Evolutionary conservation across 2,329 filamentous ascomycete genomes (phyloP).

Genomic region (Conoideocrella luteorostrata): DNA sequence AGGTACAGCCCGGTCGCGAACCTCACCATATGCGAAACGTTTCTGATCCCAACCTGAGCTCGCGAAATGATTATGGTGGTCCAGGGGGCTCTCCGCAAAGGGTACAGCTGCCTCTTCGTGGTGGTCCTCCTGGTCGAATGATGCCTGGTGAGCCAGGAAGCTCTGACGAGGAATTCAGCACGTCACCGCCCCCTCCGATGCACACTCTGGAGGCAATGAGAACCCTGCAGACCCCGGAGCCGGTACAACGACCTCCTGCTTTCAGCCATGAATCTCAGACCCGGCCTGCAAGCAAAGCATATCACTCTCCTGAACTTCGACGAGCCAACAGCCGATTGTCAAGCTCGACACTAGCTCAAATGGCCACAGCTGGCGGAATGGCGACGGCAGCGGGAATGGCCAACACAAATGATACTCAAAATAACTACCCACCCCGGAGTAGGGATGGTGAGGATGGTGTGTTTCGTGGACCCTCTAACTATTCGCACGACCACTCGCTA

Average conservation of each 20-base stretch:
- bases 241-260: slow-evolving; percentile 70
- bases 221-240: slow-evolving; percentile 60
- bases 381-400: slow-evolving; percentile 57
- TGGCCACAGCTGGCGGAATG: slow-evolving; percentile 63
- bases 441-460: slow-evolving; percentile 26
- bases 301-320: slow-evolving; percentile 70
- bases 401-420: slow-evolving; percentile 28
- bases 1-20: slow-evolving; percentile 24
- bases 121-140: slow-evolving; percentile 37
- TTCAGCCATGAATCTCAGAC: slow-evolving; percentile 71
- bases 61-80: slow-evolving; percentile 17
- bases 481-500: slow-evolving; percentile 42
- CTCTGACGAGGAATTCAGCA: slow-evolving; percentile 49
- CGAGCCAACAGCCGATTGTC: slow-evolving; percentile 82
- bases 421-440: slow-evolving; percentile 22
- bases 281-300: slow-evolving; percentile 60
- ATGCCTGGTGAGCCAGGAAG: slow-evolving; percentile 47
- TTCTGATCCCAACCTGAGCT: slow-evolving; percentile 36
- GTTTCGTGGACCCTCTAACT: slow-evolving; percentile 41
- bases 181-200: slow-evolving; percentile 31
- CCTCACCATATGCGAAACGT: slow-evolving; percentile 38
- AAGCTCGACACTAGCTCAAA: slow-evolving; percentile 69
- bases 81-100: slow-evolving; percentile 25
- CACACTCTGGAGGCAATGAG: slow-evolving; percentile 48
- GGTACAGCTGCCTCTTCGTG: slow-evolving; percentile 29